These are phyloP conservation scores for Golubevia pallescens DNA, from an alignment of 1,284 basidiomycete species.

Conservation along the genomic window DNA sequence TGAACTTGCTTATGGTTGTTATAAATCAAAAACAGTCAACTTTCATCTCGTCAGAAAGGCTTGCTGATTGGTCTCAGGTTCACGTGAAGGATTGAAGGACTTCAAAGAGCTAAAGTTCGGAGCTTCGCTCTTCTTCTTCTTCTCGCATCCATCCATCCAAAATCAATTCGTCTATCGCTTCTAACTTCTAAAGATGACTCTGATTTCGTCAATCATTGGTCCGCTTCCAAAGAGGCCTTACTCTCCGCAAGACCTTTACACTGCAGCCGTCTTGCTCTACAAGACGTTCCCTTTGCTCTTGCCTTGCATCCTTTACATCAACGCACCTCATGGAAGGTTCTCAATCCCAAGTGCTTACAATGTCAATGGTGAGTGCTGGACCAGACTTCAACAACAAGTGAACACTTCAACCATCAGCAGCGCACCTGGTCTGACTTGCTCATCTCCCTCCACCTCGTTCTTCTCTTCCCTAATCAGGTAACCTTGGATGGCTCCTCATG, in stretches of 20 bases:
- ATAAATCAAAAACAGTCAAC: too few relatives aligned
- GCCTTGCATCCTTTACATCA: slow-evolving; percentile 67
- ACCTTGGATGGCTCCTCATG: slow-evolving; percentile 80
- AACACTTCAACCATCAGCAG: background rate
- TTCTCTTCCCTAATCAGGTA: slow-evolving; percentile 67
- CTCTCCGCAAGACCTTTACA: slow-evolving; percentile 36
- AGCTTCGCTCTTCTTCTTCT: too few relatives aligned
- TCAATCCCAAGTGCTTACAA: slow-evolving; percentile 68
- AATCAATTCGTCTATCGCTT: too few relatives aligned
- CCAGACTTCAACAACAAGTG: background rate
- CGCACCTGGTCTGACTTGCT: background rate
- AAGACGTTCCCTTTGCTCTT: slow-evolving; percentile 66
- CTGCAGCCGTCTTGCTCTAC: slow-evolving; percentile 54
- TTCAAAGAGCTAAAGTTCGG: too few relatives aligned
- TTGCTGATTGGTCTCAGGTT: too few relatives aligned
- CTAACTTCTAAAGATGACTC: too few relatives aligned
- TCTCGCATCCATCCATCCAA: too few relatives aligned
- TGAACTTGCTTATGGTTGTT: slow-evolving; percentile 14
- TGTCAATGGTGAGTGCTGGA: slow-evolving; percentile 69
- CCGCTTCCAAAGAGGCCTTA: slow-evolving; percentile 24
- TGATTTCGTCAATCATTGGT: slow-evolving; percentile 3
- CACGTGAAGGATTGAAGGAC: too few relatives aligned
- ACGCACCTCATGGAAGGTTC: slow-evolving; percentile 82
- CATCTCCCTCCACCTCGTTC: slow-evolving; percentile 4
- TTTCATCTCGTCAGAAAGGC: too few relatives aligned